Evolutionary conservation across 2,329 filamentous ascomycete species (phyloP).

Genomic region (Pseudogymnoascus sp.): DNA sequence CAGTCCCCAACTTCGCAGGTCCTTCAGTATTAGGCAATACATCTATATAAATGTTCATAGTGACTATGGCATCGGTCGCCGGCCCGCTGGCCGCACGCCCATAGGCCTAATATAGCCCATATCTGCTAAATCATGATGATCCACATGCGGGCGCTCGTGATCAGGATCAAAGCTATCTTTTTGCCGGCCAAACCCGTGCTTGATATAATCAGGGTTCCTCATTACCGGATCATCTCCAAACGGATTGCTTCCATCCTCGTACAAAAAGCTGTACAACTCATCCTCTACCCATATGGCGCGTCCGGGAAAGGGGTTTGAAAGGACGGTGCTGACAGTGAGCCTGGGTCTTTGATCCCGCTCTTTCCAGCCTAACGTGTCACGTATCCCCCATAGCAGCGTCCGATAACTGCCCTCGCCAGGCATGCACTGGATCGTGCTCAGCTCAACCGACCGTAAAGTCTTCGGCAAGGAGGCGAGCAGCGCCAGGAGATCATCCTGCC

Average conservation of each 20-base stretch:
- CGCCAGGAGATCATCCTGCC: slow-evolving; percentile 21
- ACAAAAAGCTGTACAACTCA: slow-evolving; percentile 17
- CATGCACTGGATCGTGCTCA: slow-evolving; percentile 27
- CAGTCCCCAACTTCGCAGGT: too few species aligned
- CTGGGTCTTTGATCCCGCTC: slow-evolving; percentile 10
- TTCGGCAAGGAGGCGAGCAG: slow-evolving; percentile 24
- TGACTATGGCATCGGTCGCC: too few species aligned
- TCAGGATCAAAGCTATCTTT: neutral
- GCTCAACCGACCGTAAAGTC: slow-evolving; percentile 26
- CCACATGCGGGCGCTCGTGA: neutral
- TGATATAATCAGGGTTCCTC: too few species aligned
- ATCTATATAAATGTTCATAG: too few species aligned
- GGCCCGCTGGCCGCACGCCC: too few species aligned
- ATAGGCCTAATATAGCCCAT: too few species aligned
- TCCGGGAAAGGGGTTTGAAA: slow-evolving; percentile 4
- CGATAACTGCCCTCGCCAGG: slow-evolving; percentile 9
- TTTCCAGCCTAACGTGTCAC: slow-evolving; percentile 16
- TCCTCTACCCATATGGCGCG: neutral
- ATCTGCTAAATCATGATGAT: neutral
- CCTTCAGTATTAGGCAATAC: too few species aligned
- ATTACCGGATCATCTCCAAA: slow-evolving; percentile 8
- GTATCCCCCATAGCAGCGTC: slow-evolving; percentile 18
- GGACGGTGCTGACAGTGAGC: too few species aligned
- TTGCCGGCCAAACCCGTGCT: neutral
- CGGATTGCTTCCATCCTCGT: slow-evolving; percentile 20